These are phyloP conservation scores for Cardamine occulta DNA, from an alignment of 345 rosid species.

Conservation along the genomic window DNA sequence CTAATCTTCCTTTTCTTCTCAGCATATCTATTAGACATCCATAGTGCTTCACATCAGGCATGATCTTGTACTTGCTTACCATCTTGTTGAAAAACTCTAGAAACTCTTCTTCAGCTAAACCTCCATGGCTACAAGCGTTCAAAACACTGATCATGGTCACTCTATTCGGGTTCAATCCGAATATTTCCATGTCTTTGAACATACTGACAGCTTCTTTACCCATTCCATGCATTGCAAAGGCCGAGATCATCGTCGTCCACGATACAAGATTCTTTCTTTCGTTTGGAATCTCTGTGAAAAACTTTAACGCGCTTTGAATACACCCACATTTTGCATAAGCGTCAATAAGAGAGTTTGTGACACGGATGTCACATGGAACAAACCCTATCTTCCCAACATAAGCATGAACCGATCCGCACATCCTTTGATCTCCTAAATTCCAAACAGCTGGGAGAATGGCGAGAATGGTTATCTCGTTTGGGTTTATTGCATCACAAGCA, in stretches of 20 bases:
- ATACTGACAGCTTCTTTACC: conserved; percentile 65
- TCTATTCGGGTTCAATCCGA: conserved; percentile 62
- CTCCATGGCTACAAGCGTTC: conserved; percentile 92
- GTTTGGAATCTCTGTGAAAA: conserved; percentile 55
- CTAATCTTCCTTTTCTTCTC: conserved; percentile 78
- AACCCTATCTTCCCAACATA: conserved; percentile 68
- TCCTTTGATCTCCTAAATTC: conserved; percentile 50
- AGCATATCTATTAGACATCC: conserved; percentile 83
- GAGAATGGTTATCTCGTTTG: conserved; percentile 67
- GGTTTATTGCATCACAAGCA: conserved; percentile 51
- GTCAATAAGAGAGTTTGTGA: conserved; percentile 66
- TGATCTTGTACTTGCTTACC: conserved; percentile 54
- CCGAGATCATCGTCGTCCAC: conserved; percentile 81
- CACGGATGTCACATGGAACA: conserved; percentile 57
- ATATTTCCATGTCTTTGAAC: conserved; percentile 65
- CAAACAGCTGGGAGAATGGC: conserved; percentile 71
- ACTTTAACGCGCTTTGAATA: conserved; percentile 56
- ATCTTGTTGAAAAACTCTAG: conserved; percentile 63
- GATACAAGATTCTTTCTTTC: conserved; percentile 66
- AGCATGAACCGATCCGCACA: conserved; percentile 64
- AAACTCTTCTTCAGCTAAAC: conserved; percentile 65
- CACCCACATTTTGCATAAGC: conserved; percentile 82
- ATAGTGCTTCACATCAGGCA: conserved; percentile 70
- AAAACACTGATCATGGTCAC: conserved; percentile 77
- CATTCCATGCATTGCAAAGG: conserved; percentile 87